phyloP scores from a whole-genome alignment of 495 filamentous ascomycete species.

The Emericellopsis terricola region DNA sequence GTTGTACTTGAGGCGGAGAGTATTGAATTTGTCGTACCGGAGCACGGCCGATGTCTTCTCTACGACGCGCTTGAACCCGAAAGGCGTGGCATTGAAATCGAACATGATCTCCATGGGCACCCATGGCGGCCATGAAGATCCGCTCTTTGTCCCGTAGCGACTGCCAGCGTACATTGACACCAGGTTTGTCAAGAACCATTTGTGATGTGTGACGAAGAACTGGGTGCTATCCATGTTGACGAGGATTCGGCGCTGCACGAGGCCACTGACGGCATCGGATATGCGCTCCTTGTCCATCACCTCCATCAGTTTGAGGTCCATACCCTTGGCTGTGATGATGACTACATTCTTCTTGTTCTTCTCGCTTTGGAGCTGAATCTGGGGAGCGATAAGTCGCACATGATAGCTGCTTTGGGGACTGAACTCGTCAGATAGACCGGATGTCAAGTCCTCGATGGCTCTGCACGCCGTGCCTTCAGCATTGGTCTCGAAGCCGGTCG shows the following conservation, averaged over 20 bases:
- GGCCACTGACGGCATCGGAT: conserved; percentile 77
- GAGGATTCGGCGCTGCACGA: conserved; percentile 86
- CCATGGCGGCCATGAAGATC: conserved; percentile 92
- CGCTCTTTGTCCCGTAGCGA: conserved; percentile 69
- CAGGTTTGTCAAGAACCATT: conserved; percentile 60
- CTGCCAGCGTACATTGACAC: conserved; percentile 89
- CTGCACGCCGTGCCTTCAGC: conserved; percentile 31
- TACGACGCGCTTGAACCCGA: conserved; percentile 88
- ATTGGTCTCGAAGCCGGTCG: conserved; percentile 34
- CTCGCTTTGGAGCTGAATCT: conserved; percentile 94
- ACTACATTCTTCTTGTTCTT: conserved; percentile 90
- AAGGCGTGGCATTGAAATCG: conserved; percentile 78
- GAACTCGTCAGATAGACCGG: conserved; percentile 75
- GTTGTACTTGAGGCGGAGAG: conserved; percentile 89
- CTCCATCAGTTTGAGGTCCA: conserved; percentile 91
- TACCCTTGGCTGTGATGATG: conserved; percentile 84
- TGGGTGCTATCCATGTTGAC: conserved; percentile 92
- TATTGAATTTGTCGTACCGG: conserved; percentile 96
- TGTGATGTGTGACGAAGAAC: conserved; percentile 90
- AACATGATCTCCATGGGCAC: conserved; percentile 96
- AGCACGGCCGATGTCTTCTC: conserved; percentile 86
- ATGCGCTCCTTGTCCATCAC: conserved; percentile 94
- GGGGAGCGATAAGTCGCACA: conserved; percentile 84
- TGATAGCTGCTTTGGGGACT: conserved; percentile 89
- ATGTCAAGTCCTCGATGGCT: conserved; percentile 39